phyloP scores from a whole-genome alignment of 805 yeast genomes.

The Blastobotrys americana region DNA sequence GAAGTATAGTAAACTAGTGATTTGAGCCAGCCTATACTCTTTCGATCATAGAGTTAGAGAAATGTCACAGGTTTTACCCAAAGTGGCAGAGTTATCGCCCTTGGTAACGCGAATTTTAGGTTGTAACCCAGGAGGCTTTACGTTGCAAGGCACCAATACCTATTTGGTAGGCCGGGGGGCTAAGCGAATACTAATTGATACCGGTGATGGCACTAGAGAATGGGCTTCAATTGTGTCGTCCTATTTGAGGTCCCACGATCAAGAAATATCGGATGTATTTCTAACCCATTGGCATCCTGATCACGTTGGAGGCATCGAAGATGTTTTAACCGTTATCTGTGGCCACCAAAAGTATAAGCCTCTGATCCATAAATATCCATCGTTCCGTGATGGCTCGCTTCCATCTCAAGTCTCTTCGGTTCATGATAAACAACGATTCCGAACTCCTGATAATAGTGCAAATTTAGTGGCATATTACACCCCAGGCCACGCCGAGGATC shows the following conservation, averaged over 20 bases:
- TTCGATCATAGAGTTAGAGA: too few relatives aligned
- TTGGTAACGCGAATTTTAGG: conserved; percentile 31
- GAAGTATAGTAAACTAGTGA: neutral
- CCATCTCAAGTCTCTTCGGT: neutral
- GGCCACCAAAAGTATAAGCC: conserved; percentile 6
- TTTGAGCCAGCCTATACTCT: neutral
- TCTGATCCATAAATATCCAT: neutral
- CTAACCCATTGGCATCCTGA: conserved; percentile 35
- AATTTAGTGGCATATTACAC: conserved; percentile 25
- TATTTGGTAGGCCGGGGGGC: conserved; percentile 32
- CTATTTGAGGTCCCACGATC: conserved; percentile 20
- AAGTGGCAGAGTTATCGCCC: conserved; percentile 27
- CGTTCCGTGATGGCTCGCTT: neutral
- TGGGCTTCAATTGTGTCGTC: conserved; percentile 22
- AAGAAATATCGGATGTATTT: conserved; percentile 25
- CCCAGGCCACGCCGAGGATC: conserved; percentile 36
- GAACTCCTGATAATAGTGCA: conserved; percentile 23
- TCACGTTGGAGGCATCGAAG: conserved; percentile 28
- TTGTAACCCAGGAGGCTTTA: conserved; percentile 32
- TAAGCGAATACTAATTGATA: conserved; percentile 29
- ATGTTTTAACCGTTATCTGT: conserved; percentile 15
- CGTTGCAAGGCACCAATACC: conserved; percentile 36
- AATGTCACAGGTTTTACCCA: conserved; percentile 12
- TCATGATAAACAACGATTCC: conserved; percentile 15
- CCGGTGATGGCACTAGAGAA: conserved; percentile 31